Evolutionary conservation across 2,329 filamentous ascomycete species (phyloP), one percentile per base, ranked within the genome.

Genomic region (Neopestalotiopsis clavispora): DNA sequence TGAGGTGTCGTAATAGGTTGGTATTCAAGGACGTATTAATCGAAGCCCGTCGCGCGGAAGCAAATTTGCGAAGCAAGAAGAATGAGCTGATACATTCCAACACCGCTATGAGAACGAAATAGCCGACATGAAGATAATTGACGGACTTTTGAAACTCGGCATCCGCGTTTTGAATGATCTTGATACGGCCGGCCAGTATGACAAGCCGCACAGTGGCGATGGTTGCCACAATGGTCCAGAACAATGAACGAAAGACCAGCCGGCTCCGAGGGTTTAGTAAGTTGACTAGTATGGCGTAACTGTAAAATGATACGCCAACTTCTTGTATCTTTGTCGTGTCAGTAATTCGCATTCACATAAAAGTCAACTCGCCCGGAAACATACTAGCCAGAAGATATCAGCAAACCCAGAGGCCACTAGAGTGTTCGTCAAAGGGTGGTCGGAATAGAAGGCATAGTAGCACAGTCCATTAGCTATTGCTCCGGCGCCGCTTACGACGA

Each of bases 181-280:
- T 72, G 2, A 77, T 74, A 28, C 82, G 74, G 0, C 75, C 72
- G 2, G 75, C 72, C 12, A 79, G 74, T 52, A 84, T 83, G 17
- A 75, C 70, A 7, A 84, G 73, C 60, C 88, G 84, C 49, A 90
- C 82, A 0, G 84, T 77, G 2, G 79, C 75, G 52, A 89, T 86
- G 10, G 87, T 79, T 1, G 84, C 78, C 56, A 91, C 78, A 70
- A 91, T 87, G 3, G 84, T 84, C 71, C 88, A 90, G 72, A 90
- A 87, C 4, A 90, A 82, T 3, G 76, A 75, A 30, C 30, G 80
- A 69, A 88, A 89, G 3, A 86, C 78, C 1, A 80, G 75, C 70
- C 78, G 76, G 14, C 74, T 74, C n/a, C 72, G 72, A 65, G 83
- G 82, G 68, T 82, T 82, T 0, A 89, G 78, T 23, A 87, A 81